Conservation (phyloP, 2,329 filamentous ascomycete genomes). For the Chalaropsis ovoidea region DNA sequence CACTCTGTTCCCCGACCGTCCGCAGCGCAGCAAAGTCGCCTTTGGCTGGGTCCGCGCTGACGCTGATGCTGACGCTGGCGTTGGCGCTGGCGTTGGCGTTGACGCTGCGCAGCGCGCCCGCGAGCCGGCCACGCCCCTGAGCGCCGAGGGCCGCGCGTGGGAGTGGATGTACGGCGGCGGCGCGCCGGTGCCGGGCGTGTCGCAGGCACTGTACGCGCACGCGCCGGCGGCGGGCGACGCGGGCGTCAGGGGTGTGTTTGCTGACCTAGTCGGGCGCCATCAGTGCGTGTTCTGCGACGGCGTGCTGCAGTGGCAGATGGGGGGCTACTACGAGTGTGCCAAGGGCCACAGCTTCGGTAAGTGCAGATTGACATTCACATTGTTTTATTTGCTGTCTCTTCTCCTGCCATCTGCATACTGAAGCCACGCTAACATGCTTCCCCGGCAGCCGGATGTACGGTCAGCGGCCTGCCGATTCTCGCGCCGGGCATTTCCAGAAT, state of each 20-base stretch:
- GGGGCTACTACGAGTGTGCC: slow-evolving; percentile 34
- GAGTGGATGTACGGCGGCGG: slow-evolving; percentile 51
- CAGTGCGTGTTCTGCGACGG: slow-evolving; percentile 41
- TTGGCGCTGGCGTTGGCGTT: background rate
- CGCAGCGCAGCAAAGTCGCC: slow-evolving; percentile 33
- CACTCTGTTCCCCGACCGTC: slow-evolving; percentile 41
- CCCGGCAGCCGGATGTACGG: slow-evolving; percentile 41
- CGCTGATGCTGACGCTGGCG: background rate
- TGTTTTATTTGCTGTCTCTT: background rate
- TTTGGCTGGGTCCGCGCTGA: slow-evolving; percentile 30
- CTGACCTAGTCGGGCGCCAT: slow-evolving; percentile 30
- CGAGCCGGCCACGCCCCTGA: background rate
- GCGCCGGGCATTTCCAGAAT: slow-evolving; percentile 44
- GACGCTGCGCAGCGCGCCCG: background rate
- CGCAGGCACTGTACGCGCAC: slow-evolving; percentile 27
- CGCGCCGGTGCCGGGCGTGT: slow-evolving; percentile 37
- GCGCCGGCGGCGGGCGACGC: slow-evolving; percentile 16
- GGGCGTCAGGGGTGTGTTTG: slow-evolving; percentile 15
- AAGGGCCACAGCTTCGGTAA: slow-evolving; percentile 37
- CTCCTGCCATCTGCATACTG: background rate
- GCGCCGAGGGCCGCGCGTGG: slow-evolving; percentile 44
- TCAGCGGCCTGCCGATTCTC: slow-evolving; percentile 46
- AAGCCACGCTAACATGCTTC: slow-evolving; percentile 17
- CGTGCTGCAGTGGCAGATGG: slow-evolving; percentile 30
- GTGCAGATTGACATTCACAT: slow-evolving; percentile 25